Conservation (phyloP, 495 filamentous ascomycete genomes). For the Chaetomium tenue region DNA sequence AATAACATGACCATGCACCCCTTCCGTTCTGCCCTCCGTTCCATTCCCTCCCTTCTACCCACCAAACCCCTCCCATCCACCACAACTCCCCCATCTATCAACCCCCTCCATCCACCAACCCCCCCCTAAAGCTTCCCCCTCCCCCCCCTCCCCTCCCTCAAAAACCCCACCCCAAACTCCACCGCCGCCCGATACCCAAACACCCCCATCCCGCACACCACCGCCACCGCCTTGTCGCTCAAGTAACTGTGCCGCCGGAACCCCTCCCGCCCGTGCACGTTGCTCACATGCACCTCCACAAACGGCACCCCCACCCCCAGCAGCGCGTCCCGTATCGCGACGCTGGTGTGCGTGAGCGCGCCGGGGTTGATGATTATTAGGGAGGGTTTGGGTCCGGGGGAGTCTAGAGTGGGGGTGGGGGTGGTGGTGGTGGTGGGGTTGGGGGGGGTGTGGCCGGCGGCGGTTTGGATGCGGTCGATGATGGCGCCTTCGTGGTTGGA, state of each 20-base stretch:
- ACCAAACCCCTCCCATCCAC: not conserved
- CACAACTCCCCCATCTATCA: not conserved
- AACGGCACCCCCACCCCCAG: conserved; percentile 64
- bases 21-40: no score
- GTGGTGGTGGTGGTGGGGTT: conserved; percentile 3
- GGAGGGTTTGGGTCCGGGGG: no score
- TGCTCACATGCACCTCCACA: conserved; percentile 68
- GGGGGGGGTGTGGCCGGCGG: conserved; percentile 37
- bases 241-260: conserved; percentile 65
- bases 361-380: conserved; percentile 70
- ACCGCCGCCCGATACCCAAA: conserved; percentile 70
- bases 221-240: conserved; percentile 66
- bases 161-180: conserved; percentile 55
- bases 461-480: conserved; percentile 58
- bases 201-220: conserved; percentile 66
- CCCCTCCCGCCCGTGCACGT: conserved; percentile 64
- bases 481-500: conserved; percentile 67
- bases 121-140: conserved; percentile 1
- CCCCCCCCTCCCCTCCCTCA: conserved; percentile 36
- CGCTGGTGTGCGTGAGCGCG: conserved; percentile 65
- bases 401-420: no score
- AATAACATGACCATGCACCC: no score
- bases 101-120: no score
- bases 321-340: conserved; percentile 67
- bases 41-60: not conserved